Evolutionary conservation across 805 yeast species (phyloP), one percentile per base, ranked within the genome.

Genomic region (Metschnikowia lochheadii): DNA sequence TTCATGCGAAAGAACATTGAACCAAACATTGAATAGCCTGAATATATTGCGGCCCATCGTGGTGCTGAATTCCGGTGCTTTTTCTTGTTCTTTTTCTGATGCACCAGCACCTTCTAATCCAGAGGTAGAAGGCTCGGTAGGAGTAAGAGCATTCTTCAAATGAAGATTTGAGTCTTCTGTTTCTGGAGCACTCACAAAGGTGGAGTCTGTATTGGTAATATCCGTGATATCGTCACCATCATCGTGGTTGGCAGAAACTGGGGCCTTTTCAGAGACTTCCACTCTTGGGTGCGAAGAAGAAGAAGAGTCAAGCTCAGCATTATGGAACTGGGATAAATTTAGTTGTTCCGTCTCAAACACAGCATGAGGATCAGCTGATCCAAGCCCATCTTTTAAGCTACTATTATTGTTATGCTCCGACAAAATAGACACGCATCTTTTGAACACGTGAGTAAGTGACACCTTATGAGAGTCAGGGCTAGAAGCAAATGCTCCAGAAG

Each of bases 21-120:
- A 68, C 62, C 63, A 64, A 1, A 59, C 50, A 32, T 57, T 60
- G 21, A 68, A 52, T 6, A 64, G 56, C 15, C 47, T 46, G 6
- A 65, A 48, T 33, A 67, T 58, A 48, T 65, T 51, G 29, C 35
- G n/a, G 10, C 15, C 36, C 10, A 37, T 13, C 15, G 15, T 20
- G 20, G 18, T 33, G 14, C 21, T 15, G 11, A 42, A 42, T 21
- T 42, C 20, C n/a, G 20, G 38, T 10, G 17, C 38, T 11, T 4
- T 34, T 3, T 15, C 38, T 10, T n/a, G 15, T 20, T 15, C 20
- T 15, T 29, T 31, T 4, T n/a, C 31, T n/a, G 21, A 33, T 20
- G 14, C 6, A 15, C 26, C 11, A 8, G 11, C 5, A 5, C 10
- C 29, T 42, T 20, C 34, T n/a, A 21, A 20, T 8, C 23, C 41